Evolutionary conservation across 179 eudicot genomes (phyloP).

Genomic region (Silene coronaria): DNA sequence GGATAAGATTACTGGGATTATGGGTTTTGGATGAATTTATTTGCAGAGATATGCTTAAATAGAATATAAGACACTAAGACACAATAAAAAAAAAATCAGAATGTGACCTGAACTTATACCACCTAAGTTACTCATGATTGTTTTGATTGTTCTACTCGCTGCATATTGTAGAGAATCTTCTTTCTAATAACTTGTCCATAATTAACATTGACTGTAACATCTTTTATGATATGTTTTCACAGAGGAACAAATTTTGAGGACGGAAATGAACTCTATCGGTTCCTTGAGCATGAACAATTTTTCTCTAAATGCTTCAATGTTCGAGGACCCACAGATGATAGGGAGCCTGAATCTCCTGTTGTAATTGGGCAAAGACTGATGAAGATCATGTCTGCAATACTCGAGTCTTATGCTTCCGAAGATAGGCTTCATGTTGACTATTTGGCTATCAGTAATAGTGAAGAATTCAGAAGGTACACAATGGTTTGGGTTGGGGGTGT

Average conservation of each 20-base stretch:
- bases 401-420: conserved; percentile 89
- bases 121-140: no score
- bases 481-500: no score
- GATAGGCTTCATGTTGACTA: conserved; percentile 63
- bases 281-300: conserved; percentile 84
- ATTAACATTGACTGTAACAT: not conserved
- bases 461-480: conserved; percentile 90
- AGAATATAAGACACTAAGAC: no score
- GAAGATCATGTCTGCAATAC: conserved; percentile 76
- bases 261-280: conserved; percentile 61
- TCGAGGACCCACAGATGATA: conserved; percentile 57
- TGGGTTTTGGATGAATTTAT: no score
- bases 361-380: conserved; percentile 46
- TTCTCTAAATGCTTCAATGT: conserved; percentile 74
- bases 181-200: not conserved
- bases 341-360: conserved; percentile 56
- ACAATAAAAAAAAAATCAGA: no score
- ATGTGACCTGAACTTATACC: no score
- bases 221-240: conserved; percentile 7
- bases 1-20: no score
- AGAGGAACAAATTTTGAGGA: conserved; percentile 73
- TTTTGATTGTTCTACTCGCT: no score
- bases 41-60: no score
- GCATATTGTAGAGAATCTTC: not conserved
- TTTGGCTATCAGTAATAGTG: conserved; percentile 77